A percentile compares a stretch with the other conserved stretches of the same genome.
These are phyloP conservation scores for Stropharia rugosoannulata DNA, from an alignment of 768 basidiomycete genomes.

Conservation along the genomic window DNA sequence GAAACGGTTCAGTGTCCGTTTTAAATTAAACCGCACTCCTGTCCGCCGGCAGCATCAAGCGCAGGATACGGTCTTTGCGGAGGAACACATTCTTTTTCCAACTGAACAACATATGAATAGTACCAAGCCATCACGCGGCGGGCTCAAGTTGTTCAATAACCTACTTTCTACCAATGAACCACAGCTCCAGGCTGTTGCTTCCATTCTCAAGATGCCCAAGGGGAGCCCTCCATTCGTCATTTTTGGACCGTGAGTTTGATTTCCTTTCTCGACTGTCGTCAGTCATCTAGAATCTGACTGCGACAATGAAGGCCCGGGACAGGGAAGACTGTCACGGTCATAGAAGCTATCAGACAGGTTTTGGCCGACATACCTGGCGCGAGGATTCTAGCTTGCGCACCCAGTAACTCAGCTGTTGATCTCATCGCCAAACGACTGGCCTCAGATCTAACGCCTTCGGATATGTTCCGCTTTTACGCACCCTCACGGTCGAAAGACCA, in stretches of 20 bases:
- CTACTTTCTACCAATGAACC: conserved; percentile 41
- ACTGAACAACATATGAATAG: conserved; percentile 7
- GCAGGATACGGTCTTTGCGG: conserved; percentile 41
- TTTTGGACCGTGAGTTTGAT: conserved; percentile 59
- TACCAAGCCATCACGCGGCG: background rate
- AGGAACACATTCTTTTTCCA: conserved; percentile 54
- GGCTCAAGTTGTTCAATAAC: conserved; percentile 35
- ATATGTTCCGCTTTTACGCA: conserved; percentile 57
- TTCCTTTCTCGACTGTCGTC: background rate
- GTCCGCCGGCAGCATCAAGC: conserved; percentile 62
- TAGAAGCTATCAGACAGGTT: conserved; percentile 61
- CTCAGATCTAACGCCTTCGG: conserved; percentile 23
- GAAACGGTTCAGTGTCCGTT: conserved; percentile 48
- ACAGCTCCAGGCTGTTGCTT: conserved; percentile 49
- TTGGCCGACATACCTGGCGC: conserved; percentile 36
- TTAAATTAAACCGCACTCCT: conserved; percentile 57
- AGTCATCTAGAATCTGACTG: background rate
- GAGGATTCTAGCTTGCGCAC: conserved; percentile 61
- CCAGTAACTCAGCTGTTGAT: conserved; percentile 69
- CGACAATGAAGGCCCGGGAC: conserved; percentile 50
- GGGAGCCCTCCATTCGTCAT: conserved; percentile 56
- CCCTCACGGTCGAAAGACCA: conserved; percentile 37
- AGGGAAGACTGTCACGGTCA: conserved; percentile 65
- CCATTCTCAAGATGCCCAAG: conserved; percentile 38
- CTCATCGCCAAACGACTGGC: conserved; percentile 46